Percentiles rank a stretch among this genome's conserved stretches.
These are phyloP conservation scores for Vaccinium vitisidaea DNA, from an alignment of 148 eudicot species.

Conservation along the genomic window DNA sequence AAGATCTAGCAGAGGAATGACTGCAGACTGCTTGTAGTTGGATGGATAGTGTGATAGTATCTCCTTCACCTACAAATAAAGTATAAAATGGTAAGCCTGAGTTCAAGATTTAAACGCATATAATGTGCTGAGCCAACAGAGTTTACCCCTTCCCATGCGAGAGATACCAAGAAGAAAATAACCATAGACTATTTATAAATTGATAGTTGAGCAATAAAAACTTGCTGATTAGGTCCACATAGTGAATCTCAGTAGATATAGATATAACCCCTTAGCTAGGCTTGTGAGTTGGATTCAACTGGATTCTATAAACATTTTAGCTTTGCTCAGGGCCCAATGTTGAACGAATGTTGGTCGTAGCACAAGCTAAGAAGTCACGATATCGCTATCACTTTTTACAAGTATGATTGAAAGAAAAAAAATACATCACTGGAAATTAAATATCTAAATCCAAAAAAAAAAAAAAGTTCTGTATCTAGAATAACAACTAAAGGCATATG, in stretches of 20 bases:
- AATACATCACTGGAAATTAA: neutral
- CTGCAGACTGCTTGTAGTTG: conserved; percentile 98
- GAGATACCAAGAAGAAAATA: neutral
- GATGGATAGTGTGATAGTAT: conserved; percentile 86
- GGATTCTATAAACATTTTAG: neutral
- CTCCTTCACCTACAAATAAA: conserved; percentile 69
- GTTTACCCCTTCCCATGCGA: neutral
- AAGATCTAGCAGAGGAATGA: conserved; percentile 93
- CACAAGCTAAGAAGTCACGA: neutral
- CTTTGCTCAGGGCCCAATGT: neutral
- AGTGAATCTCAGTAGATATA: neutral
- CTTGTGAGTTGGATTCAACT: neutral
- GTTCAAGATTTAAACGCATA: conserved; percentile 5
- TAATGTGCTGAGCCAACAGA: neutral
- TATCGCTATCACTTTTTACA: neutral
- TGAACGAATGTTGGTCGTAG: neutral
- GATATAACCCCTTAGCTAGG: neutral
- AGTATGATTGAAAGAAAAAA: neutral
- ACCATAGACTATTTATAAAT: neutral
- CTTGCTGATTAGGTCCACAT: neutral
- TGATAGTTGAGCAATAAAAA: neutral
- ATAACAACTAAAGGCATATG: neutral
- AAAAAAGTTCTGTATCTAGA: neutral
- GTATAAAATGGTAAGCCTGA: neutral
- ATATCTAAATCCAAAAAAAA: neutral